These are phyloP conservation scores for Tremellales sp. DNA, from an alignment of 1,284 basidiomycete species.

Conservation along the genomic window DNA sequence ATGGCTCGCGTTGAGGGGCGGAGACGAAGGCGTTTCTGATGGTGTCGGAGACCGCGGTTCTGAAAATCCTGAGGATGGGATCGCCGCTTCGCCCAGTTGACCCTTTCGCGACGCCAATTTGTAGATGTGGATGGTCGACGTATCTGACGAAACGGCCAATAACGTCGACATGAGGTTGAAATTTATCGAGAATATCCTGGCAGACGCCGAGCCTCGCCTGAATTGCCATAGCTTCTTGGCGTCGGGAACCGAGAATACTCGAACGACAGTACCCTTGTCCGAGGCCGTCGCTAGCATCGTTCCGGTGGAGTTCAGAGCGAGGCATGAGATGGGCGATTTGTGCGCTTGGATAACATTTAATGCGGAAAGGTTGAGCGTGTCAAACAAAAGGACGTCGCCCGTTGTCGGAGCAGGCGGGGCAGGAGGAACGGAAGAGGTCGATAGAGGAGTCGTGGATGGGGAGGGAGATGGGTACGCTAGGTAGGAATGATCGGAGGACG, in stretches of 20 bases:
- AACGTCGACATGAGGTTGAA: conserved; percentile 83
- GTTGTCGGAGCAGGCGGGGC: conserved; percentile 53
- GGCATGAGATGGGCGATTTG: conserved; percentile 84
- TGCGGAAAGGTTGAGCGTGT: conserved; percentile 82
- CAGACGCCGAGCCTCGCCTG: conserved; percentile 78
- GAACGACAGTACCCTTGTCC: conserved; percentile 95
- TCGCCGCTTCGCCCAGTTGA: background rate
- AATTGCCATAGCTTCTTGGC: conserved; percentile 96
- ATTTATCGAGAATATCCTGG: conserved; percentile 84
- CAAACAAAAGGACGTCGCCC: conserved; percentile 90
- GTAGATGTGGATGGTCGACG: conserved; percentile 97
- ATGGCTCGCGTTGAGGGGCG: conserved; percentile 16
- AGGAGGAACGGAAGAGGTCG: conserved; percentile 49
- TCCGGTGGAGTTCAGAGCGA: conserved; percentile 82
- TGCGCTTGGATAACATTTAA: conserved; percentile 97
- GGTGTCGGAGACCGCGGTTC: conserved; percentile 17
- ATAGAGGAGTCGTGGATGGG: conserved; percentile 60
- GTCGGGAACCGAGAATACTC: conserved; percentile 86
- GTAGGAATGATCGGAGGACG: conserved; percentile 92
- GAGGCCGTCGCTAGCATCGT: conserved; percentile 89
- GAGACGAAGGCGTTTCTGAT: conserved; percentile 29
- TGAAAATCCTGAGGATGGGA: too few relatives aligned
- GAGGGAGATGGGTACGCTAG: conserved; percentile 94
- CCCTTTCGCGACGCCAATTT: conserved; percentile 56
- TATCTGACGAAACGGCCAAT: conserved; percentile 84